Conservation (phyloP, 768 basidiomycete genomes). For the Leccinum boreale region DNA sequence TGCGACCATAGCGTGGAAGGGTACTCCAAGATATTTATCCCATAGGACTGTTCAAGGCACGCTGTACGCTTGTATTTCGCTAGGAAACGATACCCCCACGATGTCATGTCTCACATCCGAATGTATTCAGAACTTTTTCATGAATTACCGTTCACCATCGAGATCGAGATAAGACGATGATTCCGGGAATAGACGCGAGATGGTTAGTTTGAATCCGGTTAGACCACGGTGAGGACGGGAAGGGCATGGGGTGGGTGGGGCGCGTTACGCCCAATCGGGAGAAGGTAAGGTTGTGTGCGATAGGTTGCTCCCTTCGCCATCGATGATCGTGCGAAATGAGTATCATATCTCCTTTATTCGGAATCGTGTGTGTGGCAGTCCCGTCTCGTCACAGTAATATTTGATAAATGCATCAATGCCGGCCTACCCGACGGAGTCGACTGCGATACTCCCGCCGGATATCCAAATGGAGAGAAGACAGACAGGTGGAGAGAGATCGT, state of each 20-base stretch:
- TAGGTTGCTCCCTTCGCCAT: background rate
- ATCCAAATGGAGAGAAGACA: background rate
- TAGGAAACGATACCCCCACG: conserved; percentile 14
- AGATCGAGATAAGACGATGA: background rate
- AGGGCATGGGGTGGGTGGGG: background rate
- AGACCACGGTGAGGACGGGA: background rate
- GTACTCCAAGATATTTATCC: conserved; percentile 35
- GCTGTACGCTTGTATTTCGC: conserved; percentile 5
- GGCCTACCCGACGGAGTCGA: conserved; percentile 5
- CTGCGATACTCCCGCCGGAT: background rate
- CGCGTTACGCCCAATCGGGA: background rate
- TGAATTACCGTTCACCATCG: background rate
- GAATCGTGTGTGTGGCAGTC: background rate
- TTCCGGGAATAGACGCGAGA: background rate
- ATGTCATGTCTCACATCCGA: background rate
- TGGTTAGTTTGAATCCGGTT: background rate
- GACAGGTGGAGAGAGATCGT: background rate
- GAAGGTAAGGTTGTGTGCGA: background rate
- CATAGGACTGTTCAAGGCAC: conserved; percentile 13
- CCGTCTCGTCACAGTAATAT: background rate
- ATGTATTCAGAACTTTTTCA: conserved; percentile 11
- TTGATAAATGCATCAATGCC: background rate
- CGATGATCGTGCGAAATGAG: background rate
- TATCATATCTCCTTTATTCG: background rate
- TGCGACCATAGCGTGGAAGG: conserved; percentile 28